Conservation (phyloP, 108 stramenopile genomes). For the Nannochloropsis gaditana region DNA sequence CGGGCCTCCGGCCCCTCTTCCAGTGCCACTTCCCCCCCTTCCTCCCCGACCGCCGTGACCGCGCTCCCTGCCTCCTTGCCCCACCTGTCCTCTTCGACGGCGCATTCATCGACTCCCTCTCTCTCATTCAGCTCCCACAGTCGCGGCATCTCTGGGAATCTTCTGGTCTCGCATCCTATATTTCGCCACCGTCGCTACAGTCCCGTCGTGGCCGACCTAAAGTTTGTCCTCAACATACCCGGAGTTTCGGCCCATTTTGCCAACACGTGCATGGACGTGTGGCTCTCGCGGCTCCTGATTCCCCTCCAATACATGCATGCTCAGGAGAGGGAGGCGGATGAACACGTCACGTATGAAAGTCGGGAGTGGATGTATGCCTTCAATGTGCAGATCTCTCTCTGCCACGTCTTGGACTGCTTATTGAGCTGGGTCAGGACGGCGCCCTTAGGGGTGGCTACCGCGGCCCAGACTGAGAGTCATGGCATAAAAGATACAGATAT, state of each 20-base stretch:
- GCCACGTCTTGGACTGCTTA: constrained; percentile 19
- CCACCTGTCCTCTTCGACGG: background rate
- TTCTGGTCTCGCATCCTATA: constrained; percentile 63
- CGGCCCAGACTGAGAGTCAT: too few species aligned
- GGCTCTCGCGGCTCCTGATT: constrained; percentile 40
- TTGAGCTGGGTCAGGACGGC: constrained; percentile 13
- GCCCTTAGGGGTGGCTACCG: too few species aligned
- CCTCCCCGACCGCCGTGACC: background rate
- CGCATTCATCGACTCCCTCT: background rate
- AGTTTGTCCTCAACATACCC: constrained; percentile 80
- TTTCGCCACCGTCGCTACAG: constrained; percentile 74
- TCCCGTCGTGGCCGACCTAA: constrained; percentile 79
- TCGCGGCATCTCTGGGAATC: background rate
- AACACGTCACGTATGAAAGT: constrained; percentile 72
- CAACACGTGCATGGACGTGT: constrained; percentile 57
- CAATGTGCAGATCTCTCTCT: constrained; percentile 67
- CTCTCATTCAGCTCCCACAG: background rate
- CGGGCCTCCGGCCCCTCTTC: constrained; percentile 43
- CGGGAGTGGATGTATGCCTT: constrained; percentile 85
- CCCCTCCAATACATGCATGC: constrained; percentile 59
- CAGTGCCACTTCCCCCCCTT: background rate
- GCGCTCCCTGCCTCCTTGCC: background rate
- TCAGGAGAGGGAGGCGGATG: constrained; percentile 62
- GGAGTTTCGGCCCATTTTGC: constrained; percentile 78
- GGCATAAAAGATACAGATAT: too few species aligned